Evolutionary conservation across 495 filamentous ascomycete species (phyloP), one percentile per base, ranked within the genome.

Genomic region (Aspergillus baeticus): DNA sequence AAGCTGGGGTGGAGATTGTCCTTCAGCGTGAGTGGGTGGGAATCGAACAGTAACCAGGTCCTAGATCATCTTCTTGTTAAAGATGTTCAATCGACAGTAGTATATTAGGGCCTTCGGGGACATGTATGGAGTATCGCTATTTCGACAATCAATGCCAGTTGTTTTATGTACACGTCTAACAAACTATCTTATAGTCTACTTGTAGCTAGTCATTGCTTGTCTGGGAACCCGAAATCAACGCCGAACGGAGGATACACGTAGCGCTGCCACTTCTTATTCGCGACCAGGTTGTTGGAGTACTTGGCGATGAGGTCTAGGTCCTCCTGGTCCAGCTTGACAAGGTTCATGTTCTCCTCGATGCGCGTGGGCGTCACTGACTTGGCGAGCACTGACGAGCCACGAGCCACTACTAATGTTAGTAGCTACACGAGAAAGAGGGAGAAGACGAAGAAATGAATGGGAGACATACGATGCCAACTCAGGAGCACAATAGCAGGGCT

Each of bases 211-310:
- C 51, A 58, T n/a, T 51, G 42, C 81, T 88, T 89, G 64, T 92
- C 88, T 20, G 87, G 87, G 74, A 91, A 92, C 3, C 88, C 88
- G 62, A 89, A 85, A 63, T 89, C 78, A 17, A 89, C 75, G 2
- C 88, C 88, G 68, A 92, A 94, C 3, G 87, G 81, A 55, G 89
- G 89, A 65, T 87, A 91, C 15, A 94, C 87, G 58, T 84, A 92
- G 63, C 89, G 80, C 69, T 80, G 78, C 55, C 87, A 65, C 59
- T 84, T 83, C 55, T 84, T 82, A 51, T 72, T 80, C 56, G 80
- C 82, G 18, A 77, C 75, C 55, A 92, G 74, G 36, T 74, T 68
- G 31, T 78, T 72, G 6, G 81, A 81, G 69, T 85, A 86, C 55
- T 81, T 79, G 43, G 80, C 71, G 37, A 92, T 81, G 42, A 81